Evolutionary conservation across 2,329 filamentous ascomycete genomes (phyloP).

Genomic region (Magnaporthales sp.): DNA sequence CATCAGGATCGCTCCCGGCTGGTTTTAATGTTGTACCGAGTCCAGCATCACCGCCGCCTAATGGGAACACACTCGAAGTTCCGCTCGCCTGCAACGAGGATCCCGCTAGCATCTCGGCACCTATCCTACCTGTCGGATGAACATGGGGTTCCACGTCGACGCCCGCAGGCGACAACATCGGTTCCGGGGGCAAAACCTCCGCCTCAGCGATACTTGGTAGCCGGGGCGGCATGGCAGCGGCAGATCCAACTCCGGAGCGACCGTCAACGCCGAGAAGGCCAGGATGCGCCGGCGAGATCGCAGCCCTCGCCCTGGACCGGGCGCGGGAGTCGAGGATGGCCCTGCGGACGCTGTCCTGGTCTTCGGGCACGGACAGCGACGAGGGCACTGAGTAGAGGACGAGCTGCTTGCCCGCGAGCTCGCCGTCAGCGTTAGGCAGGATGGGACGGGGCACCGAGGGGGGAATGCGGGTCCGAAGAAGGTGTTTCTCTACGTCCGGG

Average conservation of each 20-base stretch:
- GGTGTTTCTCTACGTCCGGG: slow-evolving; percentile 75
- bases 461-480: slow-evolving; percentile 60
- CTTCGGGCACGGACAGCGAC: slow-evolving; percentile 66
- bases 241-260: not conserved
- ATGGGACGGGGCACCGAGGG: slow-evolving; percentile 42
- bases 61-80: not conserved
- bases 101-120: not conserved
- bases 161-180: not conserved
- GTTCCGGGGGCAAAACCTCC: not conserved
- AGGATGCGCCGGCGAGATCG: slow-evolving; percentile 28
- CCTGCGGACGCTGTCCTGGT: slow-evolving; percentile 69
- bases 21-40: not conserved
- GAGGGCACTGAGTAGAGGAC: slow-evolving; percentile 77
- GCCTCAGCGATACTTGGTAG: not conserved
- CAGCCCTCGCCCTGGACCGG: slow-evolving; percentile 55
- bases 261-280: slow-evolving; percentile 10
- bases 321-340: slow-evolving; percentile 74
- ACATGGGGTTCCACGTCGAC: not conserved
- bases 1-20: not conserved
- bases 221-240: not conserved
- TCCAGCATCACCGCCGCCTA: not conserved
- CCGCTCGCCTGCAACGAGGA: not conserved
- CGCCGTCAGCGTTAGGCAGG: slow-evolving; percentile 45
- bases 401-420: slow-evolving; percentile 58
- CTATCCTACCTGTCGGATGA: not conserved